Conservation (phyloP, 345 rosid species). For the Cardiospermum halicacabum region DNA sequence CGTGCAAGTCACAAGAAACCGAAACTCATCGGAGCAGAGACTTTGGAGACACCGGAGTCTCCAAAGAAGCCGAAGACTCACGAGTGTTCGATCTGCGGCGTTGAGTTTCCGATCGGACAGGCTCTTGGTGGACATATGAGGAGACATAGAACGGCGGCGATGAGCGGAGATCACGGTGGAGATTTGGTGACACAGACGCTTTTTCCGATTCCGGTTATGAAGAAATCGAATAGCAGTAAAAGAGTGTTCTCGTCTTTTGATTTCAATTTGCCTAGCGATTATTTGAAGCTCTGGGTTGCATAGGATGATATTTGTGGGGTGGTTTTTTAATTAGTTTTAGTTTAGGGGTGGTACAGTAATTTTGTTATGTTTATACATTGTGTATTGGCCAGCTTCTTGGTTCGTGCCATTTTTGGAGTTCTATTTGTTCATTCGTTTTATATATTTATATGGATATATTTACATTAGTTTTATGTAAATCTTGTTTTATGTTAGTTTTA, state of each 20-base stretch:
- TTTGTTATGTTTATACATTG: neutral
- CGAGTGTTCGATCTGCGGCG: constrained; percentile 82
- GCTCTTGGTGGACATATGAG: constrained; percentile 98
- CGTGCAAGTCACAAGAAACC: constrained; percentile 84
- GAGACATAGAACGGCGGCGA: constrained; percentile 44
- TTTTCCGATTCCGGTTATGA: constrained; percentile 44
- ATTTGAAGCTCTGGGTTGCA: constrained; percentile 48
- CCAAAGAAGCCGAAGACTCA: constrained; percentile 60
- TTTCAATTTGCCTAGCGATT: constrained; percentile 59
- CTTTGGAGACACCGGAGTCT: constrained; percentile 15
- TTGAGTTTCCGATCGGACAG: constrained; percentile 76
- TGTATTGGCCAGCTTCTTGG: neutral
- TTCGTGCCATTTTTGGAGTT: neutral
- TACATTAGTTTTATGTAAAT: too few species aligned
- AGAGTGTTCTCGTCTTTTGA: constrained; percentile 56
- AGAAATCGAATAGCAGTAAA: constrained; percentile 49
- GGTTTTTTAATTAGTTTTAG: neutral
- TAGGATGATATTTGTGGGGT: constrained; percentile 8
- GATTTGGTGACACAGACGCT: constrained; percentile 22
- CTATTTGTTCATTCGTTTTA: constrained; percentile 11
- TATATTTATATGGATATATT: neutral
- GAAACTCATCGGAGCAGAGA: constrained; percentile 22
- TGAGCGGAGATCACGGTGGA: constrained; percentile 8
- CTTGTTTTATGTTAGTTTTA: too few species aligned
- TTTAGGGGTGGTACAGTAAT: neutral